A percentile compares a stretch with the other conserved stretches of the same genome.
Evolutionary conservation across 345 rosid genomes (phyloP).

Genomic region (Citropsis articulata): DNA sequence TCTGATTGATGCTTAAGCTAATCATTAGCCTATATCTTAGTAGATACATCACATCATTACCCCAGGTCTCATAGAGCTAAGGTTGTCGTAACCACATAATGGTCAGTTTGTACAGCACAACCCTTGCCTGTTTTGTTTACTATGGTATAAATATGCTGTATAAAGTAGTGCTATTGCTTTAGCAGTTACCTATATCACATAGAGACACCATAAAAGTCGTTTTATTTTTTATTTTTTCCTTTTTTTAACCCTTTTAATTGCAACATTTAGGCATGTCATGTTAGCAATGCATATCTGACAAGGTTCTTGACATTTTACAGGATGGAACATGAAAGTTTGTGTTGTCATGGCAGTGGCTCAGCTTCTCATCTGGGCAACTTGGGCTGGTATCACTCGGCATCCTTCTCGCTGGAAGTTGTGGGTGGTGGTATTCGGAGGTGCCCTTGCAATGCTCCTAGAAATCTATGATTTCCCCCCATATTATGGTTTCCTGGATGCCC

Average conservation of each 20-base stretch:
- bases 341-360: slow-evolving; percentile 52
- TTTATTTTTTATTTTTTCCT: neutral
- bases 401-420: slow-evolving; percentile 68
- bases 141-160: neutral
- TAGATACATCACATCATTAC: neutral
- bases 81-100: neutral
- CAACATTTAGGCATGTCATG: neutral
- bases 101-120: neutral
- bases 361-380: slow-evolving; percentile 62
- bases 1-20: neutral
- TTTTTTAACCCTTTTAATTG: neutral
- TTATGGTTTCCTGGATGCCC: slow-evolving; percentile 63
- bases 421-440: slow-evolving; percentile 61
- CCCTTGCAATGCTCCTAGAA: slow-evolving; percentile 66
- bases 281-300: neutral
- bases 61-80: neutral
- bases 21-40: neutral
- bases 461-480: slow-evolving; percentile 74
- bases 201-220: neutral
- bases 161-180: neutral
- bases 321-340: slow-evolving; percentile 69
- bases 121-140: neutral
- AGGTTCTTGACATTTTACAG: slow-evolving; percentile 30
- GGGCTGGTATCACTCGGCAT: slow-evolving; percentile 56
- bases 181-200: neutral